Base-by-base conservation (phyloP, 352 stramenopile genomes). In the Pythium plurisporium region DNA sequence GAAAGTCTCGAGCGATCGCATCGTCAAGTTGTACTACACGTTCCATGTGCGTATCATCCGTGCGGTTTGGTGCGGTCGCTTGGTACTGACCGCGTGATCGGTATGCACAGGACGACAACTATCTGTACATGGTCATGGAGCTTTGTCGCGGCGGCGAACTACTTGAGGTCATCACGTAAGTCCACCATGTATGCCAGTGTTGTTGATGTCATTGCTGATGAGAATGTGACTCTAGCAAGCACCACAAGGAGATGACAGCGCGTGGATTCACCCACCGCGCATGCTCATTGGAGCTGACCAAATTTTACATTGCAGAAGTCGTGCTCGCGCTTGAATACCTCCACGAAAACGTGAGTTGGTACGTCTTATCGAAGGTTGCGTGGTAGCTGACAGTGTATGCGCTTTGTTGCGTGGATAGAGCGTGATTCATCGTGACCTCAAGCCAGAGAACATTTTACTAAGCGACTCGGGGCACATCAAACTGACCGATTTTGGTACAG, bases 401-500 rank as follows among this genome's bases (percentile, higher is more conserved):
- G 42, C 30, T 29, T 49, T 8, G 20, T n/a, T n/a, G n/a, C n/a
- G n/a, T 55, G 29, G 11, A 20, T 60, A 96, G 55, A 79, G 94
- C 45, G 76, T 99, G 8, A 98, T 99, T 57, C 96, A 99, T 68
- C 73, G 96, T 33, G 96, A 99, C 65, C 87, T 99, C 23, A 96
- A 96, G 59, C 88, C 88, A 1, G 88, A 96, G 45, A 96, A 96
- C 65, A 93, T 96, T 40, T 55, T 96, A 30, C 67, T 96, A 26
- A 88, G 55, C 60, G 78, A 90, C 34, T 70, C 86, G 19, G 89
- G 89, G 0, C 89, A 96, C 59, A 72, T 96, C 33, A 96, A 96
- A 63, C 69, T 96, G 30, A 95, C 88, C 2, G 89, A 96, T 57
- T 96, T 96, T 64, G 89, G 89, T 14, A 95, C 85, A 5, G 82